Conservation (phyloP, 2,329 filamentous ascomycete species). For the Botrytis porri region DNA sequence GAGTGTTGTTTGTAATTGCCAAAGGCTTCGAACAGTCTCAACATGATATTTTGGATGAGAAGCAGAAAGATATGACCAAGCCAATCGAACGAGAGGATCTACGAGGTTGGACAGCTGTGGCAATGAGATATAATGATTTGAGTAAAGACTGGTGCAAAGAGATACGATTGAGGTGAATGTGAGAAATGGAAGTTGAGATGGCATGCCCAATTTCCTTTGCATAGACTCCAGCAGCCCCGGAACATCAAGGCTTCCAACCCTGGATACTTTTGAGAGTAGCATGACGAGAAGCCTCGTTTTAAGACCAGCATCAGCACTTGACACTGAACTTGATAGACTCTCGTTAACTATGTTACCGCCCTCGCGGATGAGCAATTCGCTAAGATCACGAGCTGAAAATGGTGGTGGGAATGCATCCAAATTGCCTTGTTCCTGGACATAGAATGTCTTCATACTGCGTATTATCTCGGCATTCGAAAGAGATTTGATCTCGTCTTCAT, state of each 20-base stretch:
- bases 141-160: constrained; percentile 56
- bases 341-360: constrained; percentile 52
- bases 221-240: constrained; percentile 50
- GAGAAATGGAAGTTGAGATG: constrained; percentile 47
- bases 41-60: constrained; percentile 89
- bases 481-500: constrained; percentile 35
- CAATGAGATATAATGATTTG: constrained; percentile 49
- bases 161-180: constrained; percentile 58
- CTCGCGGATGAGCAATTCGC: constrained; percentile 63
- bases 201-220: constrained; percentile 45
- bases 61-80: constrained; percentile 82
- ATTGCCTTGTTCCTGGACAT: constrained; percentile 67
- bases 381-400: constrained; percentile 53
- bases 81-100: constrained; percentile 62
- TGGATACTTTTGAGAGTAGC: constrained; percentile 53
- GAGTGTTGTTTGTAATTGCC: constrained; percentile 76
- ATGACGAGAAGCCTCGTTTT: constrained; percentile 59
- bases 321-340: constrained; percentile 43
- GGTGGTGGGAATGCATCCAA: constrained; percentile 60
- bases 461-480: constrained; percentile 52
- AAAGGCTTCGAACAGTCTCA: constrained; percentile 81
- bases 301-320: constrained; percentile 50
- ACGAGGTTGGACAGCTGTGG: constrained; percentile 61
- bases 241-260: constrained; percentile 47
- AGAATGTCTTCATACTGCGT: constrained; percentile 62